Base-by-base conservation (phyloP, 495 filamentous ascomycete genomes). In the Podospora pseudopauciseta region DNA sequence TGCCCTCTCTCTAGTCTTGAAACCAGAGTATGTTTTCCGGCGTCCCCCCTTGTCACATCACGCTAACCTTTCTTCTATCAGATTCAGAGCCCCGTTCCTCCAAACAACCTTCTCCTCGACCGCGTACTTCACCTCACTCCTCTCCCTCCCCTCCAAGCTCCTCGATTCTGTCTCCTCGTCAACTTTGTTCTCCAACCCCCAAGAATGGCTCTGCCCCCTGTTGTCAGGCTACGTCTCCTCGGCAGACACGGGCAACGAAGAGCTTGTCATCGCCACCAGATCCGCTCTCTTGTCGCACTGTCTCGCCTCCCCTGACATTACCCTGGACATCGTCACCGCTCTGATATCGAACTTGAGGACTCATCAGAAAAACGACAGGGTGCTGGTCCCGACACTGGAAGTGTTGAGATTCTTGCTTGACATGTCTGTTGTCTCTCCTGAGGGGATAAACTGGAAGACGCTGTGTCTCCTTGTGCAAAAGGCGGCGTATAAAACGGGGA, bases 181-280 rank as follows among this genome's bases (percentile, higher is more conserved):
- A 2, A 69, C 68, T 3, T 67, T 71, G 13, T 49, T 44, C 19
- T 63, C 72, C 39, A 65, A 72, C 26, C 16, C 64, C 9, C 75
- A 72, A n/a, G 57, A 58, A 3, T 83, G 80, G 77, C 78, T 78
- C 69, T 78, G 78, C 5, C 76, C 77, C 13, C 73, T 97, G 2
- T 74, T 96, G 16, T 85, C 90, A 64, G 95, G 94, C n/a, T 82
- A 88, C 59, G 86, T 93, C 5, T 93, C 88, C 2, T 94, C 93
- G 20, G 91, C 93, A 30, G 92, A 92, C 71, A 89, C 90, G 15
- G 93, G 92, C 16, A 89, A 93, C 26, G 92, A 97, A 72, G 87
- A 91, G 6, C 81, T 97, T 5, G 83, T 97, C 18, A 87, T 90
- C 57, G 86, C 87, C 7, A 88, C 90, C 11, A 86, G 94, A 30